Conservation (phyloP, 164 flowering plant genomes). For the Umbellularia californica region DNA sequence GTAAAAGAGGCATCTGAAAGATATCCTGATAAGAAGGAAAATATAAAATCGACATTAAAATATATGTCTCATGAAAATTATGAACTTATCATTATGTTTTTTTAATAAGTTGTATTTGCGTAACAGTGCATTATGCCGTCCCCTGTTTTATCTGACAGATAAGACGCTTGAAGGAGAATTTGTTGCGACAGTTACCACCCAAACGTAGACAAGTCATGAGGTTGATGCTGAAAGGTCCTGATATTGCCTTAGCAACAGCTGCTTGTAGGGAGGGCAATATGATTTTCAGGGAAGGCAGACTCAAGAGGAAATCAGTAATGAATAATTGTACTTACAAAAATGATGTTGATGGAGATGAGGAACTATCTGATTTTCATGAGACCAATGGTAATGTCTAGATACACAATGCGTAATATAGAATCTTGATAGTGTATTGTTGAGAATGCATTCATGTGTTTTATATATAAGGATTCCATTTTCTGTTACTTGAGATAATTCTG, state of each 20-base stretch:
- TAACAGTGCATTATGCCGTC: no score
- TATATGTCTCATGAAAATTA: background rate
- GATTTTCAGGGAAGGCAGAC: constrained; percentile 4
- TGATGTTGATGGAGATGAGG: constrained; percentile 24
- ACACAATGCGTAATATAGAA: background rate
- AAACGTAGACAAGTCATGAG: constrained; percentile 81
- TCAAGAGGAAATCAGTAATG: constrained; percentile 3
- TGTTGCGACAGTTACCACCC: constrained; percentile 78
- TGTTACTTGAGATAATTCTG: background rate
- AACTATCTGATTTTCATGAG: constrained; percentile 19
- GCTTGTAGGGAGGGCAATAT: constrained; percentile 16
- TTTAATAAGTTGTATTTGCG: background rate
- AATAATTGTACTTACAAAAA: constrained; percentile 24
- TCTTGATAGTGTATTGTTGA: background rate
- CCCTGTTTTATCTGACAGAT: constrained; percentile 39
- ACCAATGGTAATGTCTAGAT: constrained; percentile 33
- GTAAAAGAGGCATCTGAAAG: background rate
- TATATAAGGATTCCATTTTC: background rate
- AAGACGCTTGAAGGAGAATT: constrained; percentile 89
- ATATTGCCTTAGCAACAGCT: constrained; percentile 50
- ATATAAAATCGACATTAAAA: background rate
- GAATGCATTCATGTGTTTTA: background rate
- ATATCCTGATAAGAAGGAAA: background rate
- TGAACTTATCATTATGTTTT: background rate
- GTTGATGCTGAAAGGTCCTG: constrained; percentile 52